phyloP scores from a whole-genome alignment of 2,329 filamentous ascomycete genomes.

The Neopestalotiopsis rosae region DNA sequence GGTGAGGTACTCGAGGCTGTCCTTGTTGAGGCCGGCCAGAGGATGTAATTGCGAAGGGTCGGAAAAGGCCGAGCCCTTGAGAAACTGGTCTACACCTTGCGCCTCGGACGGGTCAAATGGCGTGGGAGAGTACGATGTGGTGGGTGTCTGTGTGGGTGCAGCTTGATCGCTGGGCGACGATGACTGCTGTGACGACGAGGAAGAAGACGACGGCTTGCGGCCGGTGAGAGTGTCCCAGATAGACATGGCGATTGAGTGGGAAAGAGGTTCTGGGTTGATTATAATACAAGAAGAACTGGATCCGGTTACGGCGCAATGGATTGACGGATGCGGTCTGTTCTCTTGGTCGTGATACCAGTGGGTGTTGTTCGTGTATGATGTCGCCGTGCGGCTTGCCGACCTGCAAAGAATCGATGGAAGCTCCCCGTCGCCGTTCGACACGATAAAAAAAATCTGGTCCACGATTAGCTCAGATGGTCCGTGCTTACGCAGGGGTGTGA shows the following conservation, averaged over 20 bases:
- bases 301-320: not conserved
- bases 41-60: conserved; percentile 92
- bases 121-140: conserved; percentile 57
- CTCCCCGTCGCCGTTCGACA: not conserved
- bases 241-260: conserved; percentile 48
- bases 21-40: conserved; percentile 89
- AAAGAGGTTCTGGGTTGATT: not conserved
- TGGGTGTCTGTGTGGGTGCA: conserved; percentile 51
- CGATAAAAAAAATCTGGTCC: conserved; percentile 18
- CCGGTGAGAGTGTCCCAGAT: conserved; percentile 68
- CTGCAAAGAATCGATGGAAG: conserved; percentile 5
- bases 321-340: not conserved
- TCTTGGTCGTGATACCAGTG: not conserved
- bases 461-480: conserved; percentile 19
- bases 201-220: conserved; percentile 55
- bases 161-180: conserved; percentile 44
- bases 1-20: conserved; percentile 91
- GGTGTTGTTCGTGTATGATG: not conserved
- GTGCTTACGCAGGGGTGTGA: conserved; percentile 11
- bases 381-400: conserved; percentile 3
- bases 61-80: conserved; percentile 76
- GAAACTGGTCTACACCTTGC: conserved; percentile 86
- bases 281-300: not conserved
- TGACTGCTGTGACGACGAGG: conserved; percentile 31
- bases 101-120: conserved; percentile 75